A percentile compares a stretch with the other conserved stretches of the same genome.
Conservation (phyloP, 2,329 filamentous ascomycete species). For the Fusarium sp. region DNA sequence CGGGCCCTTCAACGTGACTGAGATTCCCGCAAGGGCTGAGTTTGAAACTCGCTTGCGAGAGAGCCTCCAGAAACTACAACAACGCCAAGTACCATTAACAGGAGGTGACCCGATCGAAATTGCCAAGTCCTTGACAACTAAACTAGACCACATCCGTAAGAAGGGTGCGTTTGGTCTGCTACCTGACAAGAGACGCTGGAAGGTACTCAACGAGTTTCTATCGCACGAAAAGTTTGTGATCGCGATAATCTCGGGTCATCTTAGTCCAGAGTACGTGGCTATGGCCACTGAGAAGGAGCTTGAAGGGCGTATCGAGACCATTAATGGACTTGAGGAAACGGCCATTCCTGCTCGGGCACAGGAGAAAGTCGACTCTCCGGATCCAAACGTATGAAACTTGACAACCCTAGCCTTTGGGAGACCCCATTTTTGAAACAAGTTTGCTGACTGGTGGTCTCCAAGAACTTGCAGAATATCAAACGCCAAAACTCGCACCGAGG, state of each 20-base stretch:
- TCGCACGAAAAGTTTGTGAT: conserved; percentile 51
- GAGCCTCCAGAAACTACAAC: conserved; percentile 29
- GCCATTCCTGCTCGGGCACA: conserved; percentile 47
- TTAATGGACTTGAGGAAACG: conserved; percentile 46
- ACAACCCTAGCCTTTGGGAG: not conserved
- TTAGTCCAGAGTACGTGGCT: conserved; percentile 50
- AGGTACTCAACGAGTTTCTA: conserved; percentile 48
- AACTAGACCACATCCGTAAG: conserved; percentile 48
- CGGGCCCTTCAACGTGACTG: conserved; percentile 45
- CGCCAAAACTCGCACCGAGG: conserved; percentile 36
- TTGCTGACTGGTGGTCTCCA: conserved; percentile 27
- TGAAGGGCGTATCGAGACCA: conserved; percentile 42
- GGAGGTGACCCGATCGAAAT: conserved; percentile 8
- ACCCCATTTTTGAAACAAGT: conserved; percentile 3
- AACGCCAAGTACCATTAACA: conserved; percentile 13
- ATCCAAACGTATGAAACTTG: conserved; percentile 53
- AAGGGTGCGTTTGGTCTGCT: conserved; percentile 49
- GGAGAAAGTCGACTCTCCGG: conserved; percentile 39
- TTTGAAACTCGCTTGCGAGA: conserved; percentile 45
- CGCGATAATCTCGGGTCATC: conserved; percentile 47
- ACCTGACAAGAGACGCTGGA: conserved; percentile 55
- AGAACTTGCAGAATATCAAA: conserved; percentile 54
- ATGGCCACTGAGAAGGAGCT: conserved; percentile 47
- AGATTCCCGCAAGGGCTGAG: conserved; percentile 42
- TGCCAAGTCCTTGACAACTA: conserved; percentile 42